These are phyloP conservation scores for Plasmodium inui DNA, from an alignment of 169 alveolate species.

Conservation along the genomic window DNA sequence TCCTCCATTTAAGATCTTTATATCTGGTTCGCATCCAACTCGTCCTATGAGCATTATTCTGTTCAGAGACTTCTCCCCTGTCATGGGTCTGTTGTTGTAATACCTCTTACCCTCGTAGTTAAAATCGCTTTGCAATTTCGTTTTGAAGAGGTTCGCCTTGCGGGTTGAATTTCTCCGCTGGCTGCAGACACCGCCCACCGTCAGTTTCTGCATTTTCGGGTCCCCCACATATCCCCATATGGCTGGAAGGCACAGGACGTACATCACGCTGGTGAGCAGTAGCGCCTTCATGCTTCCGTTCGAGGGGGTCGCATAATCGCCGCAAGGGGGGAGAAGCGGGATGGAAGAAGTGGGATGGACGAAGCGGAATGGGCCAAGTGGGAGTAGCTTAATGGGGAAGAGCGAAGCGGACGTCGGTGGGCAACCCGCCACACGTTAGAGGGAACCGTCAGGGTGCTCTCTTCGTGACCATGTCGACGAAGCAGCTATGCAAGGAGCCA, in stretches of 20 bases:
- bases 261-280: not conserved
- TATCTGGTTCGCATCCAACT: constrained; percentile 78
- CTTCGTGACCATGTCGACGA: not conserved
- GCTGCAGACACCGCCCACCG: not conserved
- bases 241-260: not conserved
- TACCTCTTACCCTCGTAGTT: constrained; percentile 31
- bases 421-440: not conserved
- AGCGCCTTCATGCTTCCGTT: constrained; percentile 16
- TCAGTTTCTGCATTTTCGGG: constrained; percentile 4
- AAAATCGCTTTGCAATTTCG: constrained; percentile 26
- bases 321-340: not conserved
- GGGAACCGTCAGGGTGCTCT: not conserved
- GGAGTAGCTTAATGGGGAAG: not conserved
- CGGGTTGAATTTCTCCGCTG: not conserved
- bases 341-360: not conserved
- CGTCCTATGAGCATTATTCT: constrained; percentile 69
- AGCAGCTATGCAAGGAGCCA: not conserved
- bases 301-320: not conserved
- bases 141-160: constrained; percentile 5
- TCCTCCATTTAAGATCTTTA: constrained; percentile 73
- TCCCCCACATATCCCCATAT: constrained; percentile 37
- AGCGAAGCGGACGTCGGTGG: not conserved
- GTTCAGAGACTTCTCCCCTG: constrained; percentile 69
- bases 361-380: not conserved
- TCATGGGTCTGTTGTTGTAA: constrained; percentile 13